These are phyloP conservation scores for Cotoneaster glaucophyllus DNA, from an alignment of 306 rosid genomes.

Conservation along the genomic window DNA sequence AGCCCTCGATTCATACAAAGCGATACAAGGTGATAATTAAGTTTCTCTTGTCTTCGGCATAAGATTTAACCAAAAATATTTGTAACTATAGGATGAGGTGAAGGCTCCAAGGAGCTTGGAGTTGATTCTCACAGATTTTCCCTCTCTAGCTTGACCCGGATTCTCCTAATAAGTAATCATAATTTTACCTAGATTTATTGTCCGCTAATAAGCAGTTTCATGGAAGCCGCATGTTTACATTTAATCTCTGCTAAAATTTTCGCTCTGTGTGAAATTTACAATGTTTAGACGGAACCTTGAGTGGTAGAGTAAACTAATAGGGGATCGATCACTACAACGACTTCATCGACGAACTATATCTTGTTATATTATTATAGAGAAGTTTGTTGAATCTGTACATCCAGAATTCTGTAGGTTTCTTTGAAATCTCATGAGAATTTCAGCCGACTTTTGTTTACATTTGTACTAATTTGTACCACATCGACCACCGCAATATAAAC, in stretches of 20 bases:
- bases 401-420: background rate
- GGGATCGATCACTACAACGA: constrained; percentile 27
- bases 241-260: too few species aligned
- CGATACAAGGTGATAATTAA: constrained; percentile 21
- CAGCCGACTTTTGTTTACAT: too few species aligned
- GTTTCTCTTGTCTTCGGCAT: background rate
- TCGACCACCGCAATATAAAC: too few species aligned
- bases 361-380: too few species aligned
- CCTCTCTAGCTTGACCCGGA: constrained; percentile 20
- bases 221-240: too few species aligned
- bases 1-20: constrained; percentile 16
- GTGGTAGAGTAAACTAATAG: constrained; percentile 28
- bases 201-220: too few species aligned
- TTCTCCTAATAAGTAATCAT: constrained; percentile 17
- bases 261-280: background rate
- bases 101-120: constrained; percentile 16
- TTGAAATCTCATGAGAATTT: background rate
- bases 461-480: too few species aligned
- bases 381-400: background rate
- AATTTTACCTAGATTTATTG: background rate
- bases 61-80: background rate
- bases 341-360: constrained; percentile 19
- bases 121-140: constrained; percentile 19
- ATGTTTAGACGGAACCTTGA: constrained; percentile 16
- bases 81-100: constrained; percentile 23